Evolutionary conservation across 768 basidiomycete genomes (phyloP).

Genomic region (Hydnomerulius pinastri): DNA sequence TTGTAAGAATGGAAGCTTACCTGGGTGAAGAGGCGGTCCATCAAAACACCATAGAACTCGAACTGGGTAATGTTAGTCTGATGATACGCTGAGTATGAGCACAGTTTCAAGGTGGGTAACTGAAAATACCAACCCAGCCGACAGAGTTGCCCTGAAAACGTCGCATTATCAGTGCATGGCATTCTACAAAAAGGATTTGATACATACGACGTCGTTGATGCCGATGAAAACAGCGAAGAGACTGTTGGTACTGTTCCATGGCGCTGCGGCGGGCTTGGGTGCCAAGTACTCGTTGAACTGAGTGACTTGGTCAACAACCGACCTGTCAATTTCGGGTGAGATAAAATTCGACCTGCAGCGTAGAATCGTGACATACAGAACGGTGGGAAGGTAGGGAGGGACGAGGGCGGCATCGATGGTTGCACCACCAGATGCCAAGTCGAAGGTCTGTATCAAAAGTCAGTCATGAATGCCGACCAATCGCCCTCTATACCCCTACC

Average conservation of each 20-base stretch:
- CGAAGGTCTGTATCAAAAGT: slow-evolving; percentile 50
- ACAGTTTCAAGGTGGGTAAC: neutral
- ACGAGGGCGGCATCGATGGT: slow-evolving; percentile 64
- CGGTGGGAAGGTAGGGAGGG: slow-evolving; percentile 49
- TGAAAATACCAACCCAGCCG: slow-evolving; percentile 18
- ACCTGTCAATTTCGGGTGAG: slow-evolving; percentile 10
- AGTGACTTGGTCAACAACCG: slow-evolving; percentile 56
- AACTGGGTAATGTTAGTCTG: slow-evolving; percentile 25
- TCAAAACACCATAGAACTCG: slow-evolving; percentile 26
- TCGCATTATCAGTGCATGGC: neutral
- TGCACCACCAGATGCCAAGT: slow-evolving; percentile 68
- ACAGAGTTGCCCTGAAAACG: slow-evolving; percentile 10
- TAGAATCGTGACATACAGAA: slow-evolving; percentile 45
- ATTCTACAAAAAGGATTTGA: neutral
- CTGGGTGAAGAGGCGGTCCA: slow-evolving; percentile 30
- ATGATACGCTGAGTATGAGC: neutral
- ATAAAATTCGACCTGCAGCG: neutral
- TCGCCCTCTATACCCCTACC: slow-evolving; percentile 27
- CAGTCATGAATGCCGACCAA: neutral
- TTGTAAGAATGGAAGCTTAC: slow-evolving; percentile 4
- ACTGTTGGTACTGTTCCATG: slow-evolving; percentile 58
- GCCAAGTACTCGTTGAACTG: slow-evolving; percentile 52
- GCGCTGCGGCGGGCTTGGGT: slow-evolving; percentile 48
- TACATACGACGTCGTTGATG: slow-evolving; percentile 59
- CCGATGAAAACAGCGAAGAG: slow-evolving; percentile 74